Evolutionary conservation across 2,329 filamentous ascomycete species (phyloP), one percentile per base, ranked within the genome.

Genomic region (Aspergillus chevalieri): DNA sequence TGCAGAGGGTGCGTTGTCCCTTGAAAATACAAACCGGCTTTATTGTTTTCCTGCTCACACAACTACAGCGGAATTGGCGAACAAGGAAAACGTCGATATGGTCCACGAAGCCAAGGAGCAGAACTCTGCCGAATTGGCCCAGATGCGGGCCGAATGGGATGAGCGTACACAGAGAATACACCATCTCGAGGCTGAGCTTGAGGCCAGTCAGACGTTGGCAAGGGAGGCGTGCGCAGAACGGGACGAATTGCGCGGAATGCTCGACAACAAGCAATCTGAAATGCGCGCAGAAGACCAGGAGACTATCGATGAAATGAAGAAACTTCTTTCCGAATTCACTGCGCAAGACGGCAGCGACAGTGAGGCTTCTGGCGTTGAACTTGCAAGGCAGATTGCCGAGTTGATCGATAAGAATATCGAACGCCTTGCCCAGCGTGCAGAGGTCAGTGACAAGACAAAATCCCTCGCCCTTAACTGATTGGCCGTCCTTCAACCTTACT

Each of bases 341-440:
- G 64, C 61, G 21, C 62, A 65, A 42, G 63, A 66, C 17, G 65
- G 60, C 19, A 64, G 58, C 10, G 61, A 67, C 41, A 52, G 64
- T 9, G 62, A 70, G 46, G 65, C 70, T 38, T 41, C 38, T 21
- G 38, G 38, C 19, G 60, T 66, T 34, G 68, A 73, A 46, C 63
- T 73, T 39, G 58, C 69, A 17, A 70, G 69, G 48, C 68, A 71
- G 54, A 75, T 74, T 36, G 74, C 73, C n/a, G 77, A 76, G 24
- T 74, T 79, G 38, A 74, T 79, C 52, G 81, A 81, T 66, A 82
- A 81, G 57, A 81, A 73, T 45, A 60, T 69, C 21, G 70, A 73
- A 51, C 65, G 66, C 30, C 61, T 73, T 26, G 68, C 69, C 26
- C 66, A 71, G 52, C 69, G 70, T 51, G 69, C 68, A 52, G 69